Evolutionary conservation across 345 rosid species (phyloP).

Genomic region (Salix purpurea): DNA sequence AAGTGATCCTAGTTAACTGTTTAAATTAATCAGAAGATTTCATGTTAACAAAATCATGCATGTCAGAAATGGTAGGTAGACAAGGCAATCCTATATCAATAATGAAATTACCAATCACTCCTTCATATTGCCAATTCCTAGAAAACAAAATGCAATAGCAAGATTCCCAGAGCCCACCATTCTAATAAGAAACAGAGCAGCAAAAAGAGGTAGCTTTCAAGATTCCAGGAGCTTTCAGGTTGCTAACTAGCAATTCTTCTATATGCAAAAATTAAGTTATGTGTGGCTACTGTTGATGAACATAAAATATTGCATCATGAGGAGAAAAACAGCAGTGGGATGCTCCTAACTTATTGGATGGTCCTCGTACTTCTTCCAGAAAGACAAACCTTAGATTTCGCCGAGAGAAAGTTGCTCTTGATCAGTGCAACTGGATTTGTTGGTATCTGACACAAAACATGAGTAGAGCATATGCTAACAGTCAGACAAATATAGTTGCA

Average conservation of each 20-base stretch:
- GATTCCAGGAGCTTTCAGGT: not conserved
- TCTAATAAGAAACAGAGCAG: not conserved
- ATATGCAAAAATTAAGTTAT: conserved; percentile 3
- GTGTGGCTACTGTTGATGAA: not conserved
- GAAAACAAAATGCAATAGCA: not conserved
- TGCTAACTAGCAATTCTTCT: not conserved
- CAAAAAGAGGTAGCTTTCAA: not conserved
- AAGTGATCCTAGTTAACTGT: not conserved
- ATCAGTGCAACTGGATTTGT: conserved; percentile 64
- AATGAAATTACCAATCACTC: not conserved
- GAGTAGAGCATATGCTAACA: conserved; percentile 6
- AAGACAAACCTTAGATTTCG: conserved; percentile 71
- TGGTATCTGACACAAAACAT: conserved; percentile 54
- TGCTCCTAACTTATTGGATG: not conserved
- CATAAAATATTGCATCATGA: not conserved
- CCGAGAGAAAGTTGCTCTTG: conserved; percentile 65
- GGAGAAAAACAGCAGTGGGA: not conserved
- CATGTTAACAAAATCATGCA: not conserved
- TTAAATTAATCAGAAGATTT: not conserved
- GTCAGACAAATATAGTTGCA: conserved; percentile 11
- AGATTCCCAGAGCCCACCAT: not conserved
- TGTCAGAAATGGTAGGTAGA: not conserved
- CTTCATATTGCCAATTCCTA: not conserved
- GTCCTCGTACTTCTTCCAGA: conserved; percentile 3
- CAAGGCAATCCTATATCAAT: not conserved